Conservation (phyloP, 768 basidiomycete genomes). For the Naganishia friedmannii region DNA sequence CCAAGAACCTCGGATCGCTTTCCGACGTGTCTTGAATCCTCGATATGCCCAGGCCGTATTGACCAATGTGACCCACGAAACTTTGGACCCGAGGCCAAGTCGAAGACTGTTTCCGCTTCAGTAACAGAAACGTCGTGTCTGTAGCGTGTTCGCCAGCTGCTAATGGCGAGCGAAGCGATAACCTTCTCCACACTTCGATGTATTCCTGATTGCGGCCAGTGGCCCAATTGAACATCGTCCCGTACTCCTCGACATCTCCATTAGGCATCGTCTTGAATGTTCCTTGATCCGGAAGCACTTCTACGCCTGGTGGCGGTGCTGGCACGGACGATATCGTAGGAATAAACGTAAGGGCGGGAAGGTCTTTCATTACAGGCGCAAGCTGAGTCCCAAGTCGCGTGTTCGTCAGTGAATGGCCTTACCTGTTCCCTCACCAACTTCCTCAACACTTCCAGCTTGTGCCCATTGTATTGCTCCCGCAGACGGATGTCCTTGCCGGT, state of each 20-base stretch:
- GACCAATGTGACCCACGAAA: constrained; percentile 9
- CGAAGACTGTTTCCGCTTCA: neutral
- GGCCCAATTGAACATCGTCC: constrained; percentile 37
- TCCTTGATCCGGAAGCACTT: constrained; percentile 36
- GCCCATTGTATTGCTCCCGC: constrained; percentile 38
- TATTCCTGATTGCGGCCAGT: constrained; percentile 33
- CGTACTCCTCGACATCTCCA: constrained; percentile 36
- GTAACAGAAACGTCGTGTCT: neutral
- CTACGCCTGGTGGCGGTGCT: neutral
- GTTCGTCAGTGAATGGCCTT: constrained; percentile 15
- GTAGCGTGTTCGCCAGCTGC: neutral
- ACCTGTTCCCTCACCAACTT: constrained; percentile 30
- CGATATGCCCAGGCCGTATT: neutral
- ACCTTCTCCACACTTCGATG: constrained; percentile 36
- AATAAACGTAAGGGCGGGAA: constrained; percentile 1
- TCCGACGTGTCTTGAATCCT: neutral
- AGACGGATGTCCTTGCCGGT: constrained; percentile 19
- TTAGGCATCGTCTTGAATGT: constrained; percentile 33
- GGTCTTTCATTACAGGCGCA: neutral
- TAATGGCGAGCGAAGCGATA: neutral
- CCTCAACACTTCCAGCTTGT: constrained; percentile 32
- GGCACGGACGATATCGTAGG: constrained; percentile 10
- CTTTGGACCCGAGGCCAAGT: neutral
- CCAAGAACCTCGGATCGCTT: neutral
- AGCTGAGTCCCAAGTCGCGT: neutral